Percentiles rank a stretch among this genome's conserved stretches.
These are phyloP conservation scores for Aphanoascus verrucosus DNA, from an alignment of 2,329 filamentous ascomycete genomes.

Conservation along the genomic window DNA sequence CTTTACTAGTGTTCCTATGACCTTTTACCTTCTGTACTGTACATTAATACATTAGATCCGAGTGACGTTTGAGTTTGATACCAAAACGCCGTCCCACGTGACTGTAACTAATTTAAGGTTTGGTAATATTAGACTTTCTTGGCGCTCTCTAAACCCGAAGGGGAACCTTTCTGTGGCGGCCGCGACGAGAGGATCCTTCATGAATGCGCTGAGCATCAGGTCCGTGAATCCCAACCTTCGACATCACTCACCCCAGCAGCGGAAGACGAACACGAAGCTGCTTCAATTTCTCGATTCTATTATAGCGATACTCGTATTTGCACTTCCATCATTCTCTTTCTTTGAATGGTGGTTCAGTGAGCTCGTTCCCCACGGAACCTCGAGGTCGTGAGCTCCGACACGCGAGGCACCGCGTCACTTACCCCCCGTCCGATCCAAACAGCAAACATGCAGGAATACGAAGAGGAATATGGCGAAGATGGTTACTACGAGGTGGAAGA, in stretches of 20 bases:
- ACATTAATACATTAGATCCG: not conserved
- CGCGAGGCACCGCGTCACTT: not conserved
- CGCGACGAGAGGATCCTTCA: constrained; percentile 5
- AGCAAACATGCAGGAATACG: constrained; percentile 36
- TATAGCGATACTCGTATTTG: not conserved
- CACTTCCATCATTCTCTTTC: not conserved
- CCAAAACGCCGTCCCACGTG: not conserved
- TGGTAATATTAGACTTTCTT: constrained; percentile 2
- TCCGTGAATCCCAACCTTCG: not conserved
- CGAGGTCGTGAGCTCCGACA: constrained; percentile 2
- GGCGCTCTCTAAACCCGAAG: constrained; percentile 10
- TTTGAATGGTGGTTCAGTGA: constrained; percentile 4
- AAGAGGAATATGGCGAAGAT: constrained; percentile 57
- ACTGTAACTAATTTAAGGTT: not conserved
- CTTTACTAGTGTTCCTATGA: constrained; percentile 39
- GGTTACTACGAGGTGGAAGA: constrained; percentile 58
- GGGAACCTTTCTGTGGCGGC: constrained; percentile 8
- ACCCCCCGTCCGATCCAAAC: not conserved
- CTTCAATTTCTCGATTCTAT: not conserved
- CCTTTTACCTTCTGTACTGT: not conserved
- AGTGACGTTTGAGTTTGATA: not conserved
- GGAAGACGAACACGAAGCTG: not conserved
- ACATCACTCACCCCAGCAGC: not conserved
- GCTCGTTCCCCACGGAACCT: constrained; percentile 1
- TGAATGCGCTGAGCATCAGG: constrained; percentile 4